Percentiles rank a stretch among this genome's conserved stretches.
Evolutionary conservation across 148 eudicot species (phyloP).

Genomic region (Vaccinium vitisidaea): DNA sequence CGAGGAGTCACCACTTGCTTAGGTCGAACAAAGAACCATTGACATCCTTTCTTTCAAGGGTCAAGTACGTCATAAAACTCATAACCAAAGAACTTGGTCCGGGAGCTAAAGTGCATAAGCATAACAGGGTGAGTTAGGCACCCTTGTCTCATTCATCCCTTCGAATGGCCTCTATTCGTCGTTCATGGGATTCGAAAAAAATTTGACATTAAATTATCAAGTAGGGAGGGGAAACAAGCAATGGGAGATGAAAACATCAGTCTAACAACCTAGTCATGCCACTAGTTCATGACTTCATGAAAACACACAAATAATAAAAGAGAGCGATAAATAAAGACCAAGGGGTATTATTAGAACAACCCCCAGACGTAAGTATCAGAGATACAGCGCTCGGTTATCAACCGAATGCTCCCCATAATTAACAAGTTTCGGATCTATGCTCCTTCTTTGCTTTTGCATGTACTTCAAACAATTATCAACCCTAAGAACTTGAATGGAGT

Average conservation of each 20-base stretch:
- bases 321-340: neutral
- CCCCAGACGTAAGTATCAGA: neutral
- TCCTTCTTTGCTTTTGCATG: neutral
- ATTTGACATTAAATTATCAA: neutral
- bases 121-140: neutral
- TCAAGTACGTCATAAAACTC: neutral
- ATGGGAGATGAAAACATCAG: neutral
- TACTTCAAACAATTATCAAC: neutral
- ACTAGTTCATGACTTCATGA: neutral
- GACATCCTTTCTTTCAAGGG: too few species aligned
- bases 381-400: neutral
- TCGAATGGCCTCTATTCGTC: neutral
- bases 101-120: neutral
- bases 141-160: neutral
- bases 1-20: too few species aligned
- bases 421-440: neutral
- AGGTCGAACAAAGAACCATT: too few species aligned
- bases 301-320: neutral
- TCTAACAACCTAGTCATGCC: neutral
- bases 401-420: neutral
- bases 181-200: neutral
- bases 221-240: neutral
- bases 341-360: neutral
- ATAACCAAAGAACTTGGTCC: neutral
- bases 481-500: too few species aligned